Evolutionary conservation across 805 yeast species (phyloP).

Genomic region (Starmerella sp.): DNA sequence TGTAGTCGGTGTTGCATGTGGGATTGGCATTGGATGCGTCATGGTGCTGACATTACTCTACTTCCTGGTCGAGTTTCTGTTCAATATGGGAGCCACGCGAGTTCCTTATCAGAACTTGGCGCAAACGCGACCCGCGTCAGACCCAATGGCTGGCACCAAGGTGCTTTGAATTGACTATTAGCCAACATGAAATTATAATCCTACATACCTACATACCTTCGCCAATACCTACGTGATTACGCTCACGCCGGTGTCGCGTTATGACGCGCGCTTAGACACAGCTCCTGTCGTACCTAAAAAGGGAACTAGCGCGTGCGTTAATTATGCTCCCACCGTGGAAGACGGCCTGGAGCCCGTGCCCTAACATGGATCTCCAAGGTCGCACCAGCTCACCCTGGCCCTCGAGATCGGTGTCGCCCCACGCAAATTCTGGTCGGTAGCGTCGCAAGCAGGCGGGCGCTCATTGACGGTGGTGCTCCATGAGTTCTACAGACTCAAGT

Average conservation of each 20-base stretch:
- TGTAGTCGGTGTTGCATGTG: conserved; percentile 58
- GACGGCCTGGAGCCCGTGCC: background rate
- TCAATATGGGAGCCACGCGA: background rate
- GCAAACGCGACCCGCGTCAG: conserved; percentile 6
- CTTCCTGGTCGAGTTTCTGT: conserved; percentile 22
- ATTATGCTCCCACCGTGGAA: background rate
- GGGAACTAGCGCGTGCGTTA: background rate
- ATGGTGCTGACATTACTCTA: conserved; percentile 35
- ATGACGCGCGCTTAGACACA: too few species aligned
- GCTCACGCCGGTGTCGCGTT: too few species aligned
- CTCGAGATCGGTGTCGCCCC: conserved; percentile 1
- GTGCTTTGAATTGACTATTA: background rate
- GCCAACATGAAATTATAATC: background rate
- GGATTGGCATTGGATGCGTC: conserved; percentile 48
- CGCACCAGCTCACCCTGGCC: background rate
- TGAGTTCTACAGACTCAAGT: conserved; percentile 17
- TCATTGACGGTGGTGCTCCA: background rate
- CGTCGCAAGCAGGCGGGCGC: background rate
- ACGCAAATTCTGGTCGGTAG: background rate
- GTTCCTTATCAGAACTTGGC: conserved; percentile 16
- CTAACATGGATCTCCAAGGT: background rate
- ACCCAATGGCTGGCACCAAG: conserved; percentile 11
- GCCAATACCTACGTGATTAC: too few species aligned
- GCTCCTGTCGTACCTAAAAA: too few species aligned
- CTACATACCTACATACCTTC: too few species aligned